Evolutionary conservation across 768 basidiomycete species (phyloP).

Genomic region (Leccinum truebloodii): DNA sequence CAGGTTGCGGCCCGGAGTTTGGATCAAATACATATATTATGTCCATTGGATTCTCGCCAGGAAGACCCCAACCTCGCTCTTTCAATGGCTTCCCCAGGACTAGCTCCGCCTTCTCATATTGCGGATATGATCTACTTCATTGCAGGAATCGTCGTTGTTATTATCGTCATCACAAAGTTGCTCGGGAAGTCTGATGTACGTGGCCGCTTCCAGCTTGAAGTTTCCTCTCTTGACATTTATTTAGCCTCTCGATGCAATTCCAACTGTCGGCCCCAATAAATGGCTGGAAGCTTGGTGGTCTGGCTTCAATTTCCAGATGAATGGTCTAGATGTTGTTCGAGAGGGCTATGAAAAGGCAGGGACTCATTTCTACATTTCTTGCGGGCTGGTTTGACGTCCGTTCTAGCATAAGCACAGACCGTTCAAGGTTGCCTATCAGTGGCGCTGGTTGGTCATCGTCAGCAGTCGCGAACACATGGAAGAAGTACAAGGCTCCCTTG

Average conservation of each 20-base stretch:
- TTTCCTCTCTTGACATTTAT: not conserved
- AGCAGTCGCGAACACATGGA: conserved; percentile 35
- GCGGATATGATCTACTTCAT: not conserved
- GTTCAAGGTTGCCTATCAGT: not conserved
- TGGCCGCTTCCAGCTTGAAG: not conserved
- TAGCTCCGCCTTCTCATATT: not conserved
- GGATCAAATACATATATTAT: not conserved
- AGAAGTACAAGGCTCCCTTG: conserved; percentile 42
- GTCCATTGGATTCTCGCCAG: not conserved
- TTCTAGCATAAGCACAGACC: not conserved
- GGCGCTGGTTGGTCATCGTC: conserved; percentile 21
- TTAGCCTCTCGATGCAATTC: not conserved
- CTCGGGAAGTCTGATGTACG: not conserved
- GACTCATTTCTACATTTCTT: not conserved
- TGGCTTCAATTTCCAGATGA: not conserved
- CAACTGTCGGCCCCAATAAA: not conserved
- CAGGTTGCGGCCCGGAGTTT: not conserved
- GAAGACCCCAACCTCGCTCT: not conserved
- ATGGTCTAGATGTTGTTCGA: not conserved
- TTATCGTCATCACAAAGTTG: not conserved
- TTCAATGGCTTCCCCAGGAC: not conserved
- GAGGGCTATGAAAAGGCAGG: not conserved
- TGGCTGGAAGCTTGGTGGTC: conserved; percentile 37
- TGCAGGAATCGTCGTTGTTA: not conserved
- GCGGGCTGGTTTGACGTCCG: not conserved